phyloP scores from a whole-genome alignment of 805 yeast genomes.

The Saturnispora silvae region DNA sequence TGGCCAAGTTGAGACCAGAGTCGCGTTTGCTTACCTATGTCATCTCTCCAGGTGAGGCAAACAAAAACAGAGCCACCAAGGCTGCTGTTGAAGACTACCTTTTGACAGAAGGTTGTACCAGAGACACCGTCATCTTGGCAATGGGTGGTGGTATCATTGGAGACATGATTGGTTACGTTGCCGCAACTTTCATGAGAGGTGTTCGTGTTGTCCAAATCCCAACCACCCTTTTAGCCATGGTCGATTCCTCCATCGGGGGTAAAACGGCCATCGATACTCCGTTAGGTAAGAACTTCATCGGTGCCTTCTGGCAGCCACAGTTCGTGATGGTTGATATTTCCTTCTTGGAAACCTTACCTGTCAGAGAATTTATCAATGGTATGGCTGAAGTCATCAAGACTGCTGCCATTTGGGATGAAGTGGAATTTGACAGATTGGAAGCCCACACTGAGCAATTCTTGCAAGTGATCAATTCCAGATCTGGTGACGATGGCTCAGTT shows the following conservation, averaged over 20 bases:
- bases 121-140: constrained; percentile 91
- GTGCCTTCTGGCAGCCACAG: constrained; percentile 95
- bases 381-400: constrained; percentile 98
- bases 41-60: constrained; percentile 88
- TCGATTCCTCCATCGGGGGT: constrained; percentile 96
- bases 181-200: constrained; percentile 99
- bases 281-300: constrained; percentile 87
- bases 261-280: constrained; percentile 98
- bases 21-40: constrained; percentile 63
- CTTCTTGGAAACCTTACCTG: constrained; percentile 80
- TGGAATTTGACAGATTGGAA: constrained; percentile 79
- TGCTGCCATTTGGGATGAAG: constrained; percentile 94
- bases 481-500: constrained; percentile 34
- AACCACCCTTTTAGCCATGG: constrained; percentile 91
- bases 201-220: constrained; percentile 91
- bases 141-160: constrained; percentile 99
- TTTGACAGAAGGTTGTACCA: constrained; percentile 75
- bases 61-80: constrained; percentile 79
- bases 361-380: constrained; percentile 91
- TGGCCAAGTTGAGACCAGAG: constrained; percentile 32
- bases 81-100: constrained; percentile 89
- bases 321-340: constrained; percentile 80
- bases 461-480: constrained; percentile 42
- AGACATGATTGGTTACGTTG: constrained; percentile 97
- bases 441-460: constrained; percentile 59